Base-by-base conservation (phyloP, 768 basidiomycete species). In the Tulasnella sp. region DNA sequence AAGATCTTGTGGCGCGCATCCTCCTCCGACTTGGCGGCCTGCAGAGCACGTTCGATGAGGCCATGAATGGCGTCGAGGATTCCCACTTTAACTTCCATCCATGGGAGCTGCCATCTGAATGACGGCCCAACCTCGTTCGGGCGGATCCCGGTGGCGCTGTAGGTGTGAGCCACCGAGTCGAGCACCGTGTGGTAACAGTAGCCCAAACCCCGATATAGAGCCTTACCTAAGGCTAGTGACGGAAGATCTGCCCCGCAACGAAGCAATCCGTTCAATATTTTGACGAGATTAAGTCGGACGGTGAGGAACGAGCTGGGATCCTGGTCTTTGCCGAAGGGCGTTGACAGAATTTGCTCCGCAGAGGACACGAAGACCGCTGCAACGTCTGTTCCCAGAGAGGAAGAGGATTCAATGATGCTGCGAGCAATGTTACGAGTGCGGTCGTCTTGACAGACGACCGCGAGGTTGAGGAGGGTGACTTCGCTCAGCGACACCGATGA, bases 31-130 rank as follows among this genome's bases (percentile, higher is more conserved):
- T 88, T 85, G 40, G 93, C 83, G 80, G 89, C 88, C 36, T 85
- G 85, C 8, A 92, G 83, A 74, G 92, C 85, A 5, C 87, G 85
- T 42, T 85, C 85, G 74, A 93, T 80, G 42, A 93, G 82, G 74
- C 90, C 83, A 81, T 94, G 92, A 84, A 93, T 92, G 3, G 88
- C 83, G 81, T 95, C 93, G 27, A 95, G 85, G 36, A 94, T 85
- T 31, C 90, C 89, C 10, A 92, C 91, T 85, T 94, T 95, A 2
- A 92, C 91, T 79, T 91, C 89, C 8, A 94, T 86, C 89, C 92
- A 93, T 71, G 92, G 87, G 19, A 86, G 86, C 81, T 92, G 90
- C 93, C 93, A 94, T 75, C 93, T 89, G 81, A 91, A 90, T 21
- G 87, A 84, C 6, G 44, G 38, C 6, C 46, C 78, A 39, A 40